phyloP scores from a whole-genome alignment of 768 basidiomycete genomes.

The Leucocoprinus sp. region DNA sequence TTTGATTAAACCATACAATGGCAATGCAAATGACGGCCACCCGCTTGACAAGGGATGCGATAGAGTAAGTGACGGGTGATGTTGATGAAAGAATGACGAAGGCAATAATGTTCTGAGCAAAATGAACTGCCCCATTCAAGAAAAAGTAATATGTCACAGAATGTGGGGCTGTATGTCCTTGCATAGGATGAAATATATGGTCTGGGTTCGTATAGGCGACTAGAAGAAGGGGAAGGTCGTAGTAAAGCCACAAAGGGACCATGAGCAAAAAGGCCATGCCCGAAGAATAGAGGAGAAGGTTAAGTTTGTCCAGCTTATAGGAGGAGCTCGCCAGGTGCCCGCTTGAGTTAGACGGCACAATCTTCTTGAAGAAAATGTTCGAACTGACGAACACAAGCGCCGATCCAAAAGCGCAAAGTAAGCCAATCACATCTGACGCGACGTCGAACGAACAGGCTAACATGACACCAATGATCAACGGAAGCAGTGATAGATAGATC shows the following conservation, averaged over 20 bases:
- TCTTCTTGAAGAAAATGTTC: constrained; percentile 99
- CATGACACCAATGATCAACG: constrained; percentile 95
- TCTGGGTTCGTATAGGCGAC: constrained; percentile 30
- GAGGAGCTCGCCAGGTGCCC: constrained; percentile 32
- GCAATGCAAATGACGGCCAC: constrained; percentile 98
- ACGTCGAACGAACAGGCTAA: constrained; percentile 92
- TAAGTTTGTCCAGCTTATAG: constrained; percentile 94
- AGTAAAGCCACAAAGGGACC: constrained; percentile 92
- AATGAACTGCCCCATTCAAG: constrained; percentile 94
- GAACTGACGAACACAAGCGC: constrained; percentile 95
- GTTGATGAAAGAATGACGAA: constrained; percentile 94
- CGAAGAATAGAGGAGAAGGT: constrained; percentile 90
- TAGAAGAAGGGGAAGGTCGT: constrained; percentile 70
- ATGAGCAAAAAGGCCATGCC: constrained; percentile 91
- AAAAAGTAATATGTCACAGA: constrained; percentile 77
- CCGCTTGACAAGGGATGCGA: constrained; percentile 95
- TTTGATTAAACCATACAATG: constrained; percentile 92
- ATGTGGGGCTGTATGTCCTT: constrained; percentile 42
- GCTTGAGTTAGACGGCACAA: constrained; percentile 66
- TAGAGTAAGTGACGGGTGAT: constrained; percentile 97
- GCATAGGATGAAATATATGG: constrained; percentile 37
- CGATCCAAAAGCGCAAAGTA: constrained; percentile 95
- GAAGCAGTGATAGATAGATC: constrained; percentile 91
- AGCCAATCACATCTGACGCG: constrained; percentile 73
- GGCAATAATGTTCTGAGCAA: constrained; percentile 94